Evolutionary conservation across 768 basidiomycete species (phyloP), one percentile per base, ranked within the genome.

Genomic region (Russula earlei): DNA sequence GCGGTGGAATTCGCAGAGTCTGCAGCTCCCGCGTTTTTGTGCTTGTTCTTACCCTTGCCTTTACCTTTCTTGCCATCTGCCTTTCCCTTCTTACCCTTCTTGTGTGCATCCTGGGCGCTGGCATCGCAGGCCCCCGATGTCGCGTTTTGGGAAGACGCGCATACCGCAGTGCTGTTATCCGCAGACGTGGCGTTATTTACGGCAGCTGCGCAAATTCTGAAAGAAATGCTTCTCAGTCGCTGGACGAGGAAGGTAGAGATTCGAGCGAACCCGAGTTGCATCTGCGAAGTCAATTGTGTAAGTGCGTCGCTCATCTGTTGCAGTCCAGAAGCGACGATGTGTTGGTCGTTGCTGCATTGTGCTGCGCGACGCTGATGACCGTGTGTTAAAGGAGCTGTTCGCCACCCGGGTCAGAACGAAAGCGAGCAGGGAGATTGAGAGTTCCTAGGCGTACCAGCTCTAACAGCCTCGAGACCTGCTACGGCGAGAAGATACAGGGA

Each of bases 401-500:
- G 15, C 17, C 2, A 15, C 27, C 9, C 12, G 15, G n/a, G 37
- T 49, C 40, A 58, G 29, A 24, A 7, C 0, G n/a, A 20, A 12
- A 38, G 17, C 31, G 12, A 17, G 10, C 33, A 6, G 9, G 34
- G 7, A 6, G 25, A 14, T 14, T n/a, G 4, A 10, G 7, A 14
- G 25, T 4, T 37, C 17, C 25, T 15, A 29, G 25, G 17, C 52
- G 20, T 44, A 58, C 57, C 57, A 17, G 57, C 52, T 12, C 25
- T 31, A 22, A 48, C 42, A 5, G 25, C 27, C 47, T 14, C 47
- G 42, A 58, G 47, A 44, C 52, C 52, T 2, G 47, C 57, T 22
- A 27, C 27, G 14, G 33, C 47, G 38, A 58, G 41, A 40, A 58
- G n/a, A 38, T 54, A 58, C 1, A 58, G 14, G 6, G 47, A 44